Percentiles rank a stretch among this genome's conserved stretches.
Conservation (phyloP, 176 grass and related monocot species). For the Oryza meyeriana region DNA sequence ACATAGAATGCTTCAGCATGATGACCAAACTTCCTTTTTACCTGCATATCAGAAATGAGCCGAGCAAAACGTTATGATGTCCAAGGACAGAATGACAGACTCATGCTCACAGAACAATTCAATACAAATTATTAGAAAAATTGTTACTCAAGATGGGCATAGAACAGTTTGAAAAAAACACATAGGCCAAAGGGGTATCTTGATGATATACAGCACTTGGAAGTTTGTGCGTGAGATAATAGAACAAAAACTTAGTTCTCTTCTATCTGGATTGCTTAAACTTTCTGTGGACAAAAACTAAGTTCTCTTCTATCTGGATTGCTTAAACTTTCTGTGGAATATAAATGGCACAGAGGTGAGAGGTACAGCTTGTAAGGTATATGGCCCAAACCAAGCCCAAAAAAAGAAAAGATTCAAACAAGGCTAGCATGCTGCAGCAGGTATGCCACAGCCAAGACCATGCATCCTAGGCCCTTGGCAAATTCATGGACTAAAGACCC, state of each 20-base stretch:
- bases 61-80: constrained; percentile 4
- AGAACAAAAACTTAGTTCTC: neutral
- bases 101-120: neutral
- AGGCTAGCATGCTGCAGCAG: neutral
- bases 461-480: neutral
- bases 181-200: neutral
- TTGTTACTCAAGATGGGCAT: neutral
- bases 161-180: neutral
- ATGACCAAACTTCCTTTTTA: constrained; percentile 75
- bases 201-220: neutral
- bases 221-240: neutral
- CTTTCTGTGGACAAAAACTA: neutral
- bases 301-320: neutral
- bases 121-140: neutral
- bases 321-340: neutral
- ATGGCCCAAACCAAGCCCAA: neutral
- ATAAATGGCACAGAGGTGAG: neutral
- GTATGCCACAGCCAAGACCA: constrained; percentile 8
- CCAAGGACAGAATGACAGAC: neutral
- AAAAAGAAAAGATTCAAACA: neutral
- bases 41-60: constrained; percentile 43
- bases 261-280: neutral
- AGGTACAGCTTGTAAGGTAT: neutral
- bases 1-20: constrained; percentile 80
- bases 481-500: neutral